These are phyloP conservation scores for Wallemia hederae DNA, from an alignment of 1,284 basidiomycete genomes.

Conservation along the genomic window DNA sequence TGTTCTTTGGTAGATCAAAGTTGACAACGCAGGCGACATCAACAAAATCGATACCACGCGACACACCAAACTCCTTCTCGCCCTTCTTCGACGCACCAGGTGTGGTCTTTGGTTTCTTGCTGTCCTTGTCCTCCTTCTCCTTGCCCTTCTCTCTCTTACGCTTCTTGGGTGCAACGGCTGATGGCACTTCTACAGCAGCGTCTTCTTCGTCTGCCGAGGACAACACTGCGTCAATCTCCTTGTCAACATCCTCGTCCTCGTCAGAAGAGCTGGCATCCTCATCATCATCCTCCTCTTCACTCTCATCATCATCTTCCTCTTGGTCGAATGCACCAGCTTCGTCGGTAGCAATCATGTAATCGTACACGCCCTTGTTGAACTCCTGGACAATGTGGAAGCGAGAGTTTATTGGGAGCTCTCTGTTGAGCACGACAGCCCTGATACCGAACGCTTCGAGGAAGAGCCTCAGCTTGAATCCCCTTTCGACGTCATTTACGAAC, in stretches of 20 bases:
- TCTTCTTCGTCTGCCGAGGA: constrained; percentile 9
- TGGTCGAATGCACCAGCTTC: constrained; percentile 32
- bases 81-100: constrained; percentile 13
- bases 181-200: constrained; percentile 11
- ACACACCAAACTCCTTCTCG: constrained; percentile 71
- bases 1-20: constrained; percentile 74
- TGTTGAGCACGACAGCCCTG: constrained; percentile 84
- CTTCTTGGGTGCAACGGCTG: constrained; percentile 16
- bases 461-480: constrained; percentile 75
- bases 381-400: constrained; percentile 95
- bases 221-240: constrained; percentile 4
- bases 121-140: constrained; percentile 3
- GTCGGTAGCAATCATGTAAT: constrained; percentile 95
- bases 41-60: constrained; percentile 87
- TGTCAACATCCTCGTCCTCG: constrained; percentile 7
- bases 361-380: constrained; percentile 94
- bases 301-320: constrained; percentile 24
- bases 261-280: constrained; percentile 4
- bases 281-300: constrained; percentile 17
- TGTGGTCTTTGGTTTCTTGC: constrained; percentile 1
- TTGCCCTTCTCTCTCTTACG: constrained; percentile 3
- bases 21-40: constrained; percentile 94
- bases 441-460: constrained; percentile 96
- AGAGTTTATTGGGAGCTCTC: constrained; percentile 80
- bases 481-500: constrained; percentile 90